Evolutionary conservation across 2,329 filamentous ascomycete genomes (phyloP), one percentile per base, ranked within the genome.

Genomic region (Phaeoacremonium minimum): DNA sequence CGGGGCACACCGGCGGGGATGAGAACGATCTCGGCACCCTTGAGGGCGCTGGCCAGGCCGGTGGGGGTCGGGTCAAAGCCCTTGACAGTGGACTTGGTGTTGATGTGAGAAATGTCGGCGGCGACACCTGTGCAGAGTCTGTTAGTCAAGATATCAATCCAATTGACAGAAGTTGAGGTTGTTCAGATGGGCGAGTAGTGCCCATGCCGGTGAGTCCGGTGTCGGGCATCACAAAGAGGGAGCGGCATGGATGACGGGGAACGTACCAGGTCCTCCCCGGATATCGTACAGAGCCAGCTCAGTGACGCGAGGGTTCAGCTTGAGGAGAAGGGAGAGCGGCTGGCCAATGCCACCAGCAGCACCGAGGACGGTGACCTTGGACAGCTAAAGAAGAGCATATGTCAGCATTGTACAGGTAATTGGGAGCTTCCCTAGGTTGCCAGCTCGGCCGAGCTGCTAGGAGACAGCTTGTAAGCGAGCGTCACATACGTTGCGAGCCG

Each of bases 201-300:
- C n/a, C n/a, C n/a, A n/a, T n/a, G n/a, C n/a, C n/a, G n/a, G n/a
- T n/a, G n/a, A n/a, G n/a, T n/a, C n/a, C n/a, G n/a, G n/a, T n/a
- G n/a, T n/a, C n/a, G 15, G 3, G 14, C 17, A 16, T 30, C 26
- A 28, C 30, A 34, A 39, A 30, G 34, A 30, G 18, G 16, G 18
- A 33, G 18, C 18, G 14, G 32, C 74, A 82, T 26, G 22, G n/a
- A n/a, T n/a, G 9, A 26, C 9, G 22, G 22, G n/a, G 9, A n/a
- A 26, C 22, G 49, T 81, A 94, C 89, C 90, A 64, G 91, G 91
- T 58, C 77, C 91, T 60, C 89, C 85, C 60, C 87, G 85, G 73
- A 98, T 95, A 73, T 98, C 93, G 76, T 97, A 98, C 59, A 98
- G 87, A 48, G 91, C 87, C 57, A 98, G 87, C 67, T 96, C 83